Conservation (phyloP, 306 rosid species). For the Castanea crenata region DNA sequence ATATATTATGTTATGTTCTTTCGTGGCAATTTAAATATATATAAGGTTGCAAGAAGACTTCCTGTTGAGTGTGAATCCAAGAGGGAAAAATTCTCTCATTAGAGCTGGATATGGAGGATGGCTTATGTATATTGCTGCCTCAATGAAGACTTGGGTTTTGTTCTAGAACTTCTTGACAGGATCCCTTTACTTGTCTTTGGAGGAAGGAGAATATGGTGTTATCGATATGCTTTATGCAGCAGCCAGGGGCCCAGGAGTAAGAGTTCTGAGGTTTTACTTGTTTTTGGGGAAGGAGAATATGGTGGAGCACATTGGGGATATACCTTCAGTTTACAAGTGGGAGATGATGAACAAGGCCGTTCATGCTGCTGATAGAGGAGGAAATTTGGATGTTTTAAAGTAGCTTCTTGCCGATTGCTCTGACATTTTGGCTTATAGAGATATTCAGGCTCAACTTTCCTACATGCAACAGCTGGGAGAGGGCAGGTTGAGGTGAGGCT, state of each 20-base stretch:
- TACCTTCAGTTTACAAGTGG: conserved; percentile 72
- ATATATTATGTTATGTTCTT: neutral
- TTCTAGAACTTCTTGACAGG: conserved; percentile 45
- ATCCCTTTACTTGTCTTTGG: conserved; percentile 64
- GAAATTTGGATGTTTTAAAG: conserved; percentile 64
- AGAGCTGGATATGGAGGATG: conserved; percentile 89
- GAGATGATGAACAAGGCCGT: conserved; percentile 84
- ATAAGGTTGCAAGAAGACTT: conserved; percentile 62
- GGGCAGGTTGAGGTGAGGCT: conserved; percentile 82
- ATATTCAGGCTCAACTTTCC: conserved; percentile 65
- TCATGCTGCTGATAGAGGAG: conserved; percentile 96
- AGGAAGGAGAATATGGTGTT: conserved; percentile 68
- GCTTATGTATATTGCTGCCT: conserved; percentile 96
- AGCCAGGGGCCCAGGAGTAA: conserved; percentile 60
- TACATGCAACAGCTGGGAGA: conserved; percentile 92
- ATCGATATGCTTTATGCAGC: conserved; percentile 68
- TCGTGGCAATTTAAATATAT: neutral
- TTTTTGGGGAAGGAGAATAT: conserved; percentile 53
- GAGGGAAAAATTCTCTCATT: conserved; percentile 63
- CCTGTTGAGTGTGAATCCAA: conserved; percentile 64
- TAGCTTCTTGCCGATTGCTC: conserved; percentile 66
- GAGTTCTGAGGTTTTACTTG: conserved; percentile 50
- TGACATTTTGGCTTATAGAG: conserved; percentile 81
- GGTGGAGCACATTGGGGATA: conserved; percentile 62
- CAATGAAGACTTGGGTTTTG: conserved; percentile 70